Percentiles rank a stretch among this genome's conserved stretches.
These are phyloP conservation scores for Penstemon newberryi DNA, from an alignment of 257 asterid genomes.

Conservation along the genomic window DNA sequence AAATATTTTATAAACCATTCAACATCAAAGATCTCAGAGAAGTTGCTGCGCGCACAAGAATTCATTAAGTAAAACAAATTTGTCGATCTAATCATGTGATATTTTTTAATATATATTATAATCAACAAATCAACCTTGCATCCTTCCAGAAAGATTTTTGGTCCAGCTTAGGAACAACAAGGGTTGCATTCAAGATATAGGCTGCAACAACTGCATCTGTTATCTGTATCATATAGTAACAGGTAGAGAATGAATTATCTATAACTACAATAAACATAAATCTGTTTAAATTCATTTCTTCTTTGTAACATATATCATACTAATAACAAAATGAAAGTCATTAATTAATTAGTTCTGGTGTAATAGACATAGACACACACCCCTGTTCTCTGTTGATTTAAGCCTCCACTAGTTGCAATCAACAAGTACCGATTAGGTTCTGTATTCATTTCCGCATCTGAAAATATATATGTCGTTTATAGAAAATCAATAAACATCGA, in stretches of 20 bases:
- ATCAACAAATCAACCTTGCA: slow-evolving; percentile 41
- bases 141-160: slow-evolving; percentile 79
- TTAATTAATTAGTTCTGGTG: too few relatives aligned
- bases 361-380: slow-evolving; percentile 31
- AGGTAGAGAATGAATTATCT: background rate
- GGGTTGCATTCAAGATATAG: slow-evolving; percentile 65
- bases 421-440: slow-evolving; percentile 52
- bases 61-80: background rate
- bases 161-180: slow-evolving; percentile 70
- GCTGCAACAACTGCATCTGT: slow-evolving; percentile 82
- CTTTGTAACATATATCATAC: too few relatives aligned
- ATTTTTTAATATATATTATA: background rate
- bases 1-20: slow-evolving; percentile 52
- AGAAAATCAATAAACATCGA: slow-evolving; percentile 11
- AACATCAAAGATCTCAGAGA: slow-evolving; percentile 70
- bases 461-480: slow-evolving; percentile 3
- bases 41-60: slow-evolving; percentile 50
- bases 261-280: too few relatives aligned
- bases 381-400: slow-evolving; percentile 89
- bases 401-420: slow-evolving; percentile 81
- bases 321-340: too few relatives aligned
- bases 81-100: too few relatives aligned
- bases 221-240: slow-evolving; percentile 45
- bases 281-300: background rate
- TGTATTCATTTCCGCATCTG: slow-evolving; percentile 46